Conservation (phyloP, 805 yeast species). For the Lachancea fermentati region DNA sequence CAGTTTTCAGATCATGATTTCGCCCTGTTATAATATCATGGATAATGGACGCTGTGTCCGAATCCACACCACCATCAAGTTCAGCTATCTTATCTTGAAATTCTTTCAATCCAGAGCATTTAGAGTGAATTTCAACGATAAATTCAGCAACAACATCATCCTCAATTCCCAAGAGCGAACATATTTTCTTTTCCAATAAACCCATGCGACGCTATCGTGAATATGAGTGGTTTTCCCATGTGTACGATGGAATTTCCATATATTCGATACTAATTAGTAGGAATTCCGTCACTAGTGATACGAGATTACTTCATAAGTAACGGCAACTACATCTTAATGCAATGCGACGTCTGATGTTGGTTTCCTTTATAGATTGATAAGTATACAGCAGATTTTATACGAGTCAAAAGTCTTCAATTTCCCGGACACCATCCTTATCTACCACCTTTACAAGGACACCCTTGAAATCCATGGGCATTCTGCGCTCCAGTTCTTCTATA, state of each 20-base stretch:
- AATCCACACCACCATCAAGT: slow-evolving; percentile 38
- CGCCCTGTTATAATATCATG: slow-evolving; percentile 8
- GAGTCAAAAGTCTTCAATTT: slow-evolving; percentile 29
- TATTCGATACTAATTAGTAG: too few relatives aligned
- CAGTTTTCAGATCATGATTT: not conserved
- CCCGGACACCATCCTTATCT: slow-evolving; percentile 54
- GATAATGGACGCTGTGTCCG: slow-evolving; percentile 12
- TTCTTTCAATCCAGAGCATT: slow-evolving; percentile 28
- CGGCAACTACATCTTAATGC: too few relatives aligned
- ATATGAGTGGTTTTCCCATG: too few relatives aligned
- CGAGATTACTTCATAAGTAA: too few relatives aligned
- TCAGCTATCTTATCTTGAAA: slow-evolving; percentile 37
- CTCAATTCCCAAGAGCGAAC: slow-evolving; percentile 30
- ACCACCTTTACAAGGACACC: slow-evolving; percentile 70
- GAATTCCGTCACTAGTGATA: too few relatives aligned
- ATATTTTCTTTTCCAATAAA: slow-evolving; percentile 13
- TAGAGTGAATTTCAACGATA: slow-evolving; percentile 36
- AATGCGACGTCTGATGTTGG: too few relatives aligned
- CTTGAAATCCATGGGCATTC: slow-evolving; percentile 81
- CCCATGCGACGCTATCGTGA: slow-evolving; percentile 1
- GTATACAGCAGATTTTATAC: slow-evolving; percentile 1
- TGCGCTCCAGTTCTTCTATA: slow-evolving; percentile 66
- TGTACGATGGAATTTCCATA: too few relatives aligned
- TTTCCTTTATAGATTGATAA: slow-evolving; percentile 1
- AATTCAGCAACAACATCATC: slow-evolving; percentile 45